Evolutionary conservation across 2,329 filamentous ascomycete genomes (phyloP).

Genomic region (Pezicula neosporulosa): DNA sequence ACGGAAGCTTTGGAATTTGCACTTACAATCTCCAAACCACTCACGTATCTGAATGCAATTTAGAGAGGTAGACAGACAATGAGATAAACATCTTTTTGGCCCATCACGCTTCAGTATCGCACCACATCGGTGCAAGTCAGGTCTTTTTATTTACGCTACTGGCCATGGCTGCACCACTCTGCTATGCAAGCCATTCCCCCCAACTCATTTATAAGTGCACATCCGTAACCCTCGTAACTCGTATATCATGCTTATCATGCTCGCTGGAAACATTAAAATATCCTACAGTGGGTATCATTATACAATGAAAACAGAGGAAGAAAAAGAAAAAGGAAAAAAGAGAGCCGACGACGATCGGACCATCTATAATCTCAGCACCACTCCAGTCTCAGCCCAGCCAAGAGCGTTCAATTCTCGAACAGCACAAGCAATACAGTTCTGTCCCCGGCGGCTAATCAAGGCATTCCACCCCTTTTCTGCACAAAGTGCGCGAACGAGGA

Average conservation of each 20-base stretch:
- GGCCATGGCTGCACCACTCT: too few species aligned
- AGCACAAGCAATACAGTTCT: conserved; percentile 71
- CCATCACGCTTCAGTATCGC: too few species aligned
- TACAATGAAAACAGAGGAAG: background rate
- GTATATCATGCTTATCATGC: background rate
- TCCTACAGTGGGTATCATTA: background rate
- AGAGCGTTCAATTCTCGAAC: conserved; percentile 71
- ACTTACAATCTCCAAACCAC: too few species aligned
- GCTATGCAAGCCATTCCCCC: too few species aligned
- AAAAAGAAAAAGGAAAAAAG: background rate
- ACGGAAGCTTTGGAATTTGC: too few species aligned
- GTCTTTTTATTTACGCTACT: too few species aligned
- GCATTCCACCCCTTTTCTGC: conserved; percentile 73
- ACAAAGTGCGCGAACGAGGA: conserved; percentile 69
- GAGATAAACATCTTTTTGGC: too few species aligned
- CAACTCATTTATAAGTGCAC: background rate
- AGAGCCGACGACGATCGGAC: background rate
- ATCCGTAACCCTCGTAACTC: background rate
- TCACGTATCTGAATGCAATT: too few species aligned
- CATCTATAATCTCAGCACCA: conserved; percentile 29
- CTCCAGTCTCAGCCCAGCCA: conserved; percentile 48
- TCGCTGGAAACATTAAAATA: background rate
- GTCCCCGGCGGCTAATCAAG: conserved; percentile 61
- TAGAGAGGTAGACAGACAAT: too few species aligned
- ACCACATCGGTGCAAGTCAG: too few species aligned